A percentile compares a stretch with the other conserved stretches of the same genome.
phyloP scores from a whole-genome alignment of 2,329 filamentous ascomycete species.

The Tolypocladium inflatum region DNA sequence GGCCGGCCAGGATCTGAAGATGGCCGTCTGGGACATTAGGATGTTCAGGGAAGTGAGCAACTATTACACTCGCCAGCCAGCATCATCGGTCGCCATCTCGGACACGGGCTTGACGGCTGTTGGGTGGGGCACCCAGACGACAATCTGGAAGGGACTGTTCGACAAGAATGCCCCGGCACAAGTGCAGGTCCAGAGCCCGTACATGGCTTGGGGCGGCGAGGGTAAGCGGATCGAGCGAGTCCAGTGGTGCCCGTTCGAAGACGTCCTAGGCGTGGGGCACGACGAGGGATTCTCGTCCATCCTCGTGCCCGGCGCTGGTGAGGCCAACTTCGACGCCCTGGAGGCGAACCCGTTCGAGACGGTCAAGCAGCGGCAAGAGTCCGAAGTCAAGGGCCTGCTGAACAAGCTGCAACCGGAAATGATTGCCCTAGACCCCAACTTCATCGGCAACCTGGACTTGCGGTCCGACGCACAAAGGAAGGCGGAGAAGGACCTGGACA shows the following conservation, averaged over 20 bases:
- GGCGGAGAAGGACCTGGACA: constrained; percentile 72
- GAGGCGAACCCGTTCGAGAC: constrained; percentile 96
- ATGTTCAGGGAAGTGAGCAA: constrained; percentile 89
- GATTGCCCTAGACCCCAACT: constrained; percentile 90
- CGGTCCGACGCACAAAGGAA: constrained; percentile 68
- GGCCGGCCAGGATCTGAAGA: constrained; percentile 78
- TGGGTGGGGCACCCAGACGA: constrained; percentile 82
- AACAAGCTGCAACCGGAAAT: constrained; percentile 96
- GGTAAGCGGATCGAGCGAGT: constrained; percentile 73
- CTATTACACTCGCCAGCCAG: constrained; percentile 77
- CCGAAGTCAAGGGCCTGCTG: constrained; percentile 78
- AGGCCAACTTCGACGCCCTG: constrained; percentile 90
- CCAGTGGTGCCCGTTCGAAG: constrained; percentile 90
- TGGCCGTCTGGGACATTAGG: constrained; percentile 93
- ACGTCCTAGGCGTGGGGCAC: constrained; percentile 80
- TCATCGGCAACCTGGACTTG: constrained; percentile 79
- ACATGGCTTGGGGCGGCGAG: constrained; percentile 88
- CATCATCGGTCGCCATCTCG: constrained; percentile 76
- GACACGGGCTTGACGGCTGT: constrained; percentile 83
- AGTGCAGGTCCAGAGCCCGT: constrained; percentile 74
- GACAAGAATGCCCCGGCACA: constrained; percentile 61
- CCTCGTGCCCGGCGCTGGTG: constrained; percentile 88
- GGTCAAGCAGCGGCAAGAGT: constrained; percentile 82
- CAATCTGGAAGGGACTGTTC: constrained; percentile 87
- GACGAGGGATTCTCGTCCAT: constrained; percentile 80